These are phyloP conservation scores for Chaetothyriales sp. DNA, from an alignment of 2,329 filamentous ascomycete species.

Conservation along the genomic window DNA sequence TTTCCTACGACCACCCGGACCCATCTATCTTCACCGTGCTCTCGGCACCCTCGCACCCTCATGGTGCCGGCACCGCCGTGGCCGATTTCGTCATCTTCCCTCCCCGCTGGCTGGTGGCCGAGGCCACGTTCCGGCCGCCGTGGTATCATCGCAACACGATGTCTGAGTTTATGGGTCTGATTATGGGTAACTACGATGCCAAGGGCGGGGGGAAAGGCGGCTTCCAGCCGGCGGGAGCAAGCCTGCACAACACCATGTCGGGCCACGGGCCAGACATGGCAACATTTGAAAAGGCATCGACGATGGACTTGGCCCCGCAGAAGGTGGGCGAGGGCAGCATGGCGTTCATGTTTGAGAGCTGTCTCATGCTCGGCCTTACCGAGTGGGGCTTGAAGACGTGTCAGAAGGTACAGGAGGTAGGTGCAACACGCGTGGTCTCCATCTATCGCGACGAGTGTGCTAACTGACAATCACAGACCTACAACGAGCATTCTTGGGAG, in stretches of 20 bases:
- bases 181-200: conserved; percentile 48
- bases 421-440: background rate
- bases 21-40: conserved; percentile 62
- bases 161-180: conserved; percentile 54
- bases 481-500: conserved; percentile 72
- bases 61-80: conserved; percentile 47
- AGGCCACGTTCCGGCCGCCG: conserved; percentile 47
- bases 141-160: conserved; percentile 55
- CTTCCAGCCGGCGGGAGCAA: conserved; percentile 48
- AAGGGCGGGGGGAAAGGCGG: conserved; percentile 39
- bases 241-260: conserved; percentile 58
- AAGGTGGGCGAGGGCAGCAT: conserved; percentile 48
- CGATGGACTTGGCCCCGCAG: conserved; percentile 39
- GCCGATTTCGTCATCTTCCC: conserved; percentile 54
- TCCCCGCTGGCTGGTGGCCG: conserved; percentile 49
- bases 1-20: conserved; percentile 65
- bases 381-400: conserved; percentile 61
- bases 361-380: conserved; percentile 57
- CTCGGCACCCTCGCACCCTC: conserved; percentile 39
- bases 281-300: conserved; percentile 43
- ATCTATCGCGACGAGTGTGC: background rate
- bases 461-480: conserved; percentile 31
- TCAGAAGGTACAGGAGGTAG: conserved; percentile 49
- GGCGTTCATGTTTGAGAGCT: conserved; percentile 54
- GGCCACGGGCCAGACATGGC: conserved; percentile 48